These are phyloP conservation scores for Dacryopinax primogenitus DNA, from an alignment of 768 basidiomycete genomes.

Conservation along the genomic window DNA sequence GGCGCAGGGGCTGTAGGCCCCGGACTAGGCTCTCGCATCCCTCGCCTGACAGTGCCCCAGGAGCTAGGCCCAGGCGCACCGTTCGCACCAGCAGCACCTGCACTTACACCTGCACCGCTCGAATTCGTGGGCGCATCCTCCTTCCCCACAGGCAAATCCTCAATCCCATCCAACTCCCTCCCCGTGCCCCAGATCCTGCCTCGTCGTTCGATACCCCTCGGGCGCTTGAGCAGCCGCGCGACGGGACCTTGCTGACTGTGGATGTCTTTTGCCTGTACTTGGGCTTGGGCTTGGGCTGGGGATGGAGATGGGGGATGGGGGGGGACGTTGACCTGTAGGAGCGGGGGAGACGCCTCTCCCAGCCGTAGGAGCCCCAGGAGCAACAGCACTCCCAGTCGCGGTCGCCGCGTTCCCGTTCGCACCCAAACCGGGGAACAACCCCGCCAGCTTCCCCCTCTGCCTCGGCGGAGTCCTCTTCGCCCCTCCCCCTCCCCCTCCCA, in stretches of 20 bases:
- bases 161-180: constrained; percentile 76
- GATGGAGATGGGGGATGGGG: neutral
- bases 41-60: no score
- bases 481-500: neutral
- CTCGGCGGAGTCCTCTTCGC: neutral
- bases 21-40: no score
- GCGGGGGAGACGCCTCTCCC: neutral
- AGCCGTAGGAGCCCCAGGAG: no score
- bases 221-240: neutral
- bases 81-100: no score
- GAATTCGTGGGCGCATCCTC: no score
- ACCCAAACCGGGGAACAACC: neutral
- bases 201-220: neutral
- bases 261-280: neutral
- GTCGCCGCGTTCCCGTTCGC: no score
- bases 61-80: no score
- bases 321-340: neutral
- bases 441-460: neutral
- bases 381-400: no score
- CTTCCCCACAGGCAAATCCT: constrained; percentile 75
- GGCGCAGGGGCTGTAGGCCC: no score
- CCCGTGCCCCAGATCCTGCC: constrained; percentile 29
- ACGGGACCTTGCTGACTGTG: neutral
- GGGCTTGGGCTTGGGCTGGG: neutral
- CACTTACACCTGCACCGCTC: no score